Base-by-base conservation (phyloP, 345 rosid genomes). In the Gossypium rotundifolium region DNA sequence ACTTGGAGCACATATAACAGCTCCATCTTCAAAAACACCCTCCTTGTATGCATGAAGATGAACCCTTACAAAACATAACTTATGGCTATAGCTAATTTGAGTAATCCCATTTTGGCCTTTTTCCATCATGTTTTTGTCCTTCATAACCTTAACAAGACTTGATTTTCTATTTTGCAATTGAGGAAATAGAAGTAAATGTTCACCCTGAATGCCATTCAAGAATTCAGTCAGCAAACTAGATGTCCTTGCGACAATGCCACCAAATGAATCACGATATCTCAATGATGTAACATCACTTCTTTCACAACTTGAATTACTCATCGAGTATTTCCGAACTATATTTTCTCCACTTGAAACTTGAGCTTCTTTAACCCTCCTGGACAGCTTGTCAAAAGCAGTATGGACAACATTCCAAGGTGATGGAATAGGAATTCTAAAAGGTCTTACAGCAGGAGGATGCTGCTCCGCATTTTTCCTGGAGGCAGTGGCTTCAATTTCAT, bases 11-110 rank as follows among this genome's bases (percentile, higher is more conserved):
- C 96, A 87, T 58, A 94, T 79, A 77, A 94, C 82, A 5, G 98
- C 97, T 40, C 96, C 95, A 68, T 87, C 98, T 81, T 92, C 96
- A 53, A 91, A 84, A 78, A 84, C 80, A 54, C 98, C 93, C 79
- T 91, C 88, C 82, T 84, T 89, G 78, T 77, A 85, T 71, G 97
- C 90, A 76, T 82, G 89, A 77, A 94, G 91, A 74, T 83, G 82
- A 80, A 93, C 95, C 84, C 97, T 87, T 44, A 92, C 74, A 69
- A 89, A 88, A 85, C 88, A 88, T 72, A 87, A 79, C 76, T 87
- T 86, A 51, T 71, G 79, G 27, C 71, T 79, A 71, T 66, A 76
- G 77, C 63, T 62, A 63, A 83, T 74, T 77, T 75, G 80, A 71
- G 67, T 54, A 59, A 18, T 78, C 61, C 25, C 78, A 71, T 82